Evolutionary conservation across 2,329 filamentous ascomycete genomes (phyloP).

Genomic region (Hymenoscyphus scutula): DNA sequence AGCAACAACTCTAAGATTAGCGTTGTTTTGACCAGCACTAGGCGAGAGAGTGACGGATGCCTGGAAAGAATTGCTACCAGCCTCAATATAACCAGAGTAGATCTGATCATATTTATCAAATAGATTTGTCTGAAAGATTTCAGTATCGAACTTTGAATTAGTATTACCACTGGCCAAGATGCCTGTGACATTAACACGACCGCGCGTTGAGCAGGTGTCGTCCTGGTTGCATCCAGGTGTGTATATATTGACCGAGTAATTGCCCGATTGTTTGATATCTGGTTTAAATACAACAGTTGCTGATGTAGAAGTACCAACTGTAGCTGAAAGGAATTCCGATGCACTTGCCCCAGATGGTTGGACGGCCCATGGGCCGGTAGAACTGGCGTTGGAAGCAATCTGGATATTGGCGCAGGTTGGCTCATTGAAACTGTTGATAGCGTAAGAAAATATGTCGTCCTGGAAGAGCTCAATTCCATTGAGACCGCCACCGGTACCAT

Average conservation of each 20-base stretch:
- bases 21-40: conserved; percentile 57
- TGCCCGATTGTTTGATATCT: conserved; percentile 82
- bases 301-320: conserved; percentile 56
- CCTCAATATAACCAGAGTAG: conserved; percentile 81
- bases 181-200: conserved; percentile 78
- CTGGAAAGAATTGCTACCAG: conserved; percentile 68
- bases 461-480: conserved; percentile 84
- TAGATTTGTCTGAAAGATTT: conserved; percentile 86
- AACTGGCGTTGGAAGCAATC: conserved; percentile 63
- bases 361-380: conserved; percentile 71
- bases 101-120: conserved; percentile 96
- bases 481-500: conserved; percentile 80
- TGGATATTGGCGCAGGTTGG: conserved; percentile 69
- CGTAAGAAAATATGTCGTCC: conserved; percentile 81
- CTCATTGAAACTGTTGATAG: conserved; percentile 84
- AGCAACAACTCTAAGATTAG: conserved; percentile 77
- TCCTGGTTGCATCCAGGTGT: conserved; percentile 89
- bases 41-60: conserved; percentile 78
- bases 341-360: conserved; percentile 66
- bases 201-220: conserved; percentile 70
- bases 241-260: conserved; percentile 88
- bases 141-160: conserved; percentile 49
- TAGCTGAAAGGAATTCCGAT: conserved; percentile 73
- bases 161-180: conserved; percentile 55
- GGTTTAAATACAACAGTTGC: conserved; percentile 76